Conservation (phyloP, 257 asterid genomes). For the Prunella vulgaris region DNA sequence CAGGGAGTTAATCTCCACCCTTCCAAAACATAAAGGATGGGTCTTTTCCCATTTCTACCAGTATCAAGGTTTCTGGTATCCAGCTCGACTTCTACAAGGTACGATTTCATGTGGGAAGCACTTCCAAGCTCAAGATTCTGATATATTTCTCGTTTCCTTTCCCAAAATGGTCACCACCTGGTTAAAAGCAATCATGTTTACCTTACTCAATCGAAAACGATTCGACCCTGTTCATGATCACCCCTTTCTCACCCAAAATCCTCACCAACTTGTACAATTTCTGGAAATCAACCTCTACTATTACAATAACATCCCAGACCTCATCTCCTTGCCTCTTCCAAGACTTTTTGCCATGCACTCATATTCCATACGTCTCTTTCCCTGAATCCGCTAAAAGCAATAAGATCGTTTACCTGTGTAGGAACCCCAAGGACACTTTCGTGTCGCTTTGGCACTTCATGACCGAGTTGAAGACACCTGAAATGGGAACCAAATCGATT, state of each 20-base stretch:
- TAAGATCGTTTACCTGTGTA: too few relatives aligned
- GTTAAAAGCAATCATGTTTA: slow-evolving; percentile 9
- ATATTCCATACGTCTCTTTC: slow-evolving; percentile 16
- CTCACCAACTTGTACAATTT: neutral
- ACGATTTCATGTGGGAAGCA: neutral
- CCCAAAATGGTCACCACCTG: slow-evolving; percentile 22
- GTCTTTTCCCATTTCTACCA: neutral
- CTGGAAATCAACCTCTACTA: neutral
- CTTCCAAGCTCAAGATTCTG: slow-evolving; percentile 5
- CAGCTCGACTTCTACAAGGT: neutral
- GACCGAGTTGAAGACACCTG: too few relatives aligned
- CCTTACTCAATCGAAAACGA: slow-evolving; percentile 3
- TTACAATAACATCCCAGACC: slow-evolving; percentile 19
- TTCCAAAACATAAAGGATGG: slow-evolving; percentile 4
- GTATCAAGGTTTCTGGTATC: neutral
- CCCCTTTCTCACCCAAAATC: slow-evolving; percentile 14
- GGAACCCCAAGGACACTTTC: too few relatives aligned
- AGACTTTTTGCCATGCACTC: slow-evolving; percentile 31
- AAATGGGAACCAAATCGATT: too few relatives aligned
- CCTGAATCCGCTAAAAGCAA: slow-evolving; percentile 10
- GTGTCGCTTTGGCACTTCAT: too few relatives aligned
- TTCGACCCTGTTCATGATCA: neutral
- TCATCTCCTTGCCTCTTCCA: neutral
- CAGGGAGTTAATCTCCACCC: neutral
- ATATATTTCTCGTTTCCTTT: neutral